These are phyloP conservation scores for Pedinophyceae sp. DNA, from an alignment of 139 green algal species.

Conservation along the genomic window DNA sequence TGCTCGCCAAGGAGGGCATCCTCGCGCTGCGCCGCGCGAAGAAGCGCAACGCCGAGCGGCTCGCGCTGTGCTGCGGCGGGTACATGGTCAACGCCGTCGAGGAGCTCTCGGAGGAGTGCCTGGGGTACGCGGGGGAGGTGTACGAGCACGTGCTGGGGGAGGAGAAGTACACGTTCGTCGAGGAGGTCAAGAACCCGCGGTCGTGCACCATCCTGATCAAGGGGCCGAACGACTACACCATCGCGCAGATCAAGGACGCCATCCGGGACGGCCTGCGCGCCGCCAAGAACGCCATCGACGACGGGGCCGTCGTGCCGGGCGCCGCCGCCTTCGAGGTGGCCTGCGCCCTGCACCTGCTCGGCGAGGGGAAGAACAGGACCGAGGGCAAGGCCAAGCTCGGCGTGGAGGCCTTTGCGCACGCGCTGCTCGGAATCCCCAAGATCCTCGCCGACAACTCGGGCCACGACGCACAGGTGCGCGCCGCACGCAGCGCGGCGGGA, in stretches of 20 bases:
- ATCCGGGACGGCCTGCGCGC: conserved; percentile 86
- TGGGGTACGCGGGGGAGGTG: conserved; percentile 67
- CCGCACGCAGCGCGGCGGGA: too few species aligned
- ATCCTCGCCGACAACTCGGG: conserved; percentile 88
- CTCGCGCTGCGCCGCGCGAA: conserved; percentile 79
- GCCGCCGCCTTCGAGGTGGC: conserved; percentile 87
- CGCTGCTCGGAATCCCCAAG: conserved; percentile 87
- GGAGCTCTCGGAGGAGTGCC: conserved; percentile 54
- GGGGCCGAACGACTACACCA: conserved; percentile 87
- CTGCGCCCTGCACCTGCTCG: conserved; percentile 47
- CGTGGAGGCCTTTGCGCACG: conserved; percentile 90
- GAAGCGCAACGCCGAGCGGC: conserved; percentile 94
- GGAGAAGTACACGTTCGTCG: conserved; percentile 99
- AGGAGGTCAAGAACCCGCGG: conserved; percentile 73
- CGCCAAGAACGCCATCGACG: conserved; percentile 92
- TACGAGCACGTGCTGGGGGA: conserved; percentile 98
- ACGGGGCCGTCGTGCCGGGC: conserved; percentile 58
- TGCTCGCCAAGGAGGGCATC: conserved; percentile 90
- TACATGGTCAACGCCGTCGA: conserved; percentile 62
- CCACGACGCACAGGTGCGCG: conserved; percentile 68
- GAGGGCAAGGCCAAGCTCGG: conserved; percentile 77
- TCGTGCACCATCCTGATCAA: conserved; percentile 90
- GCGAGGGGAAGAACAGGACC: neutral
- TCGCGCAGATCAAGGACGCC: conserved; percentile 95
- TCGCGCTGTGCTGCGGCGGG: conserved; percentile 83